A percentile compares a stretch with the other conserved stretches of the same genome.
Conservation (phyloP, 2,329 filamentous ascomycete genomes). For the Cladosporium sphaerospermum region DNA sequence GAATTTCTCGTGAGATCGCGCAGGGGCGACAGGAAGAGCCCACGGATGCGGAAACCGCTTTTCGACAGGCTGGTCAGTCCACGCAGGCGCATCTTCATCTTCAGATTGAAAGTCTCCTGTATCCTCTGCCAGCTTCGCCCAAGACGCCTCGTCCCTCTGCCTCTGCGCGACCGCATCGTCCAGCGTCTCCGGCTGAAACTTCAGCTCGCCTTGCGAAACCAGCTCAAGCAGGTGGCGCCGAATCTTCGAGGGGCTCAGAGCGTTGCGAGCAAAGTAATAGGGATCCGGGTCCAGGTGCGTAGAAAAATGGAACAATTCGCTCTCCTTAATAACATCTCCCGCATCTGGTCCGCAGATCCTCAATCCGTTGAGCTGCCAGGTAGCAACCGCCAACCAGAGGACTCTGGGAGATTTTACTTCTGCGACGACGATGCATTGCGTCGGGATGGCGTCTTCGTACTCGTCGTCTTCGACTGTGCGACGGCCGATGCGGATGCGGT, state of each 20-base stretch:
- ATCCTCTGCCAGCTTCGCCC: background rate
- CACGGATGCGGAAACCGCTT: slow-evolving; percentile 6
- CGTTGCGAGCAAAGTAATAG: background rate
- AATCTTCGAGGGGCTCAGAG: background rate
- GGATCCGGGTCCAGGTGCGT: slow-evolving; percentile 9
- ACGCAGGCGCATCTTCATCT: background rate
- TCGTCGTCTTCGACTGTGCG: slow-evolving; percentile 3
- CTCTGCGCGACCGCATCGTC: slow-evolving; percentile 3
- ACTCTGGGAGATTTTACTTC: background rate
- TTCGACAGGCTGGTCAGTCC: background rate
- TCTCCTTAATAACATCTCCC: slow-evolving; percentile 1
- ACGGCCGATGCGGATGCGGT: slow-evolving; percentile 6
- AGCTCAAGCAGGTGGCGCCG: background rate
- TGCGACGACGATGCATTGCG: slow-evolving; percentile 6
- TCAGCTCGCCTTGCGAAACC: background rate
- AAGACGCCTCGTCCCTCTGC: background rate
- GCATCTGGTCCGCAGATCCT: background rate
- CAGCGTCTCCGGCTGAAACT: background rate
- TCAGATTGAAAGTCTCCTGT: background rate
- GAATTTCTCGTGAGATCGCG: background rate
- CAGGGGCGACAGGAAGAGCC: slow-evolving; percentile 1
- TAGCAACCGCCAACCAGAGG: background rate
- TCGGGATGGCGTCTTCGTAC: background rate
- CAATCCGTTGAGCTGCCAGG: slow-evolving; percentile 9
- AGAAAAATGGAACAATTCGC: background rate